Base-by-base conservation (phyloP, 2,329 filamentous ascomycete species). In the Aspergillus brasiliensis region DNA sequence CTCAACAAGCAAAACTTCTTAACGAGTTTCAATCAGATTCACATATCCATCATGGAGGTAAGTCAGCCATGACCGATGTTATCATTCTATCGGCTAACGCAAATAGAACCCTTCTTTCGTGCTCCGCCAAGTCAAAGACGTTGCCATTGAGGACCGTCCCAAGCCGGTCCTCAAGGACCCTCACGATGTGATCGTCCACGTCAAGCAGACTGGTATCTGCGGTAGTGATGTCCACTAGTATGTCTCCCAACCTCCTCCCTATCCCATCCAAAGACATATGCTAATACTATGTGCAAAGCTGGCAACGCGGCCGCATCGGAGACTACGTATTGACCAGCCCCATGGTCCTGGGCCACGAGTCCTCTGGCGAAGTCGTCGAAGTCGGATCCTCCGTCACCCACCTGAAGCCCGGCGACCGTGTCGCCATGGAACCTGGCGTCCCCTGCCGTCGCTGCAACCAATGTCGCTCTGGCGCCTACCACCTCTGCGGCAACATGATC, bases 281-380 rank as follows among this genome's bases (percentile, higher is more conserved):
- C 38, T 42, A n/a, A n/a, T 34, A 11, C 13, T 11, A 34, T 34
- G 11, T 5, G 10, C 11, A 8, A 17, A 42, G 40, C 25, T 48
- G 46, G 46, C 46, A 48, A 27, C 46, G 25, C 25, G 46, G 46
- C 10, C 46, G 46, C 46, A 48, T 48, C 23, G 46, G 46, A 3
- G 25, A 27, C 8, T 48, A 27, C 25, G 15, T 48, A 23, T 13
- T 48, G 2, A 27, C 23, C 13, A 8, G 25, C 3, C 46, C 25
- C 3, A 25, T 48, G 23, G n/a, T 59, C 31, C 57, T 48, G 8
- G 46, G 46, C 46, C 46, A 48, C 15, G 46, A 48, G n/a, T 48
- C 46, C 25, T n/a, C 46, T 2, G 46, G 46, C 6, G 25, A 28
- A 7, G 46, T 48, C 3, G 46, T 48, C n/a, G 13, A 15, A 7